Evolutionary conservation across 352 stramenopile species (phyloP), one percentile per base, ranked within the genome.

Genomic region (Phytophthora pinifolia): DNA sequence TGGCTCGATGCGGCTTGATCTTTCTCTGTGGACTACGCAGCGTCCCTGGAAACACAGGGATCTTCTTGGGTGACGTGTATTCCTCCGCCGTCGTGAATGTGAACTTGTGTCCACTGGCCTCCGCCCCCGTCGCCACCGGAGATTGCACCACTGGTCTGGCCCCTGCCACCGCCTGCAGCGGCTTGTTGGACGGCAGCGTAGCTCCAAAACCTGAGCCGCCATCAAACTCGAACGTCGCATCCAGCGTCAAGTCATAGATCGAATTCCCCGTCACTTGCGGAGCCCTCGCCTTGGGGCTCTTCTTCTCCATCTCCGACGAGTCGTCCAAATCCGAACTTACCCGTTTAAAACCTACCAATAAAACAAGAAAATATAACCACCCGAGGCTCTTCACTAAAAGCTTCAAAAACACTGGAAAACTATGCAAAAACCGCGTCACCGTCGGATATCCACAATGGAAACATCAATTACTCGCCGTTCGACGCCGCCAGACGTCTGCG

Each of bases 21-120:
- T 55, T 71, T 22, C 43, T 47, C 51, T 88, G 78, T 0, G 78
- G 80, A 20, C 76, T 90, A 32, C 73, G 61, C 6, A 79, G 25
- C 14, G 73, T 91, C 10, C 81, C 79, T 2, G 81, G 79, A 36
- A 91, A 87, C 33, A 87, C 65, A 0, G 81, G 81, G 17, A 91
- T 76, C 47, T 89, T 91, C 79, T 88, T 91, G 0, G 81, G 81
- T 9, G 81, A 86, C 34, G 72, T 84, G 63, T 89, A 91, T 50
- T 86, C 79, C 1, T 70, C 68, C 3, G 76, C 64, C 20, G 67
- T 84, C 27, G 76, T 91, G 41, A 91, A 91, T 31, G 78, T 84
- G 49, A 90, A 90, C 46, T 79, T 79, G 42, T 84, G 74, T 12
- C 65, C 61, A 6, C 17, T 43, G 9, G 43, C n/a, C 22, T 63